Conservation (phyloP, 805 yeast species). For the Lipomyces kockii region DNA sequence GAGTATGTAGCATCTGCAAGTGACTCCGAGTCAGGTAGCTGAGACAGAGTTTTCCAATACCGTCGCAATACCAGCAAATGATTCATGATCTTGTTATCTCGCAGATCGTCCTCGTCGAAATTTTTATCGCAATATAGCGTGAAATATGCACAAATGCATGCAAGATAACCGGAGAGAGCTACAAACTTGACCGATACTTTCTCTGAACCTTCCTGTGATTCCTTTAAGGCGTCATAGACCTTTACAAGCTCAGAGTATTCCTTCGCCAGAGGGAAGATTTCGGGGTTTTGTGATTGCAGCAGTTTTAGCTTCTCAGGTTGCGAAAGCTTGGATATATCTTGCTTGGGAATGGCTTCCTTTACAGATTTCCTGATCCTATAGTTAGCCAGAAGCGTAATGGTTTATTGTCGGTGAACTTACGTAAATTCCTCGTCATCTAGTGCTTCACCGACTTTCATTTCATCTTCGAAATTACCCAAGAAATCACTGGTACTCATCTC, state of each 20-base stretch:
- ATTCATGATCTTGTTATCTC: slow-evolving; percentile 90
- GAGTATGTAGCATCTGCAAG: slow-evolving; percentile 21
- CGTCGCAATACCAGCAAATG: slow-evolving; percentile 80
- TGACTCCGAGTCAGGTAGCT: slow-evolving; percentile 49
- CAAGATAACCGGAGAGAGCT: slow-evolving; percentile 79
- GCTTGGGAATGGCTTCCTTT: slow-evolving; percentile 47
- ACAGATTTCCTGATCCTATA: neutral
- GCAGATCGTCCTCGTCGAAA: slow-evolving; percentile 61
- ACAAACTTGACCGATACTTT: slow-evolving; percentile 55
- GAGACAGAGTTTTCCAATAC: slow-evolving; percentile 63
- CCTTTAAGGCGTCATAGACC: slow-evolving; percentile 44
- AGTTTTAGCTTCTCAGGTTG: slow-evolving; percentile 57
- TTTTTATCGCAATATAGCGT: slow-evolving; percentile 69
- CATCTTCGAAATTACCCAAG: slow-evolving; percentile 75
- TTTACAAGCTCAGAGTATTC: slow-evolving; percentile 58
- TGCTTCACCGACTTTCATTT: slow-evolving; percentile 66
- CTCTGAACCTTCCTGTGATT: slow-evolving; percentile 12
- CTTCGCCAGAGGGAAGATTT: slow-evolving; percentile 72
- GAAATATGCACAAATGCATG: slow-evolving; percentile 76
- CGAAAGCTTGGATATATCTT: slow-evolving; percentile 57
- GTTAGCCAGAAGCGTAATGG: neutral
- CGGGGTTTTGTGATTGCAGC: slow-evolving; percentile 74
- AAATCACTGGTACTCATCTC: slow-evolving; percentile 77
- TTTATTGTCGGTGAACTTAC: neutral
- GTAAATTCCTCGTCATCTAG: slow-evolving; percentile 43